Percentiles rank a stretch among this genome's conserved stretches.
Evolutionary conservation across 345 rosid genomes (phyloP).

Genomic region (Linum trigynum): DNA sequence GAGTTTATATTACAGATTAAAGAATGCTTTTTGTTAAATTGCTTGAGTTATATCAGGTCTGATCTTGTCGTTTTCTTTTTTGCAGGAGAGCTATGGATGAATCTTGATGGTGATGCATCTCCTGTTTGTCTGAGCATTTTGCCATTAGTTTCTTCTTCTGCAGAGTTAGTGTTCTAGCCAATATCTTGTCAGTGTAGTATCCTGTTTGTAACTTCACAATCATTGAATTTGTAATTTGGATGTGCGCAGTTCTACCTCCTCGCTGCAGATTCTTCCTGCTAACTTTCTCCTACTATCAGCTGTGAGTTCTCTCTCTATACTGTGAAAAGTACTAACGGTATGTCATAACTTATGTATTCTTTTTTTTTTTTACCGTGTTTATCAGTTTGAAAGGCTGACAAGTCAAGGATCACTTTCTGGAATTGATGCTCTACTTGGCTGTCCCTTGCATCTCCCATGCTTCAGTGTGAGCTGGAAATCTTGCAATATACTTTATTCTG

Average conservation of each 20-base stretch:
- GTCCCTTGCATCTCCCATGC: slow-evolving; percentile 80
- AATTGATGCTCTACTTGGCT: slow-evolving; percentile 81
- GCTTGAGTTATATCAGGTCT: slow-evolving; percentile 6
- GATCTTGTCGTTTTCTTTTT: slow-evolving; percentile 11
- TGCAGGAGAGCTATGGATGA: slow-evolving; percentile 88
- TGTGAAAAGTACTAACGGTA: slow-evolving; percentile 11
- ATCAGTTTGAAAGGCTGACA: slow-evolving; percentile 63
- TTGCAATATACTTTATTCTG: no score
- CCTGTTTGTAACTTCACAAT: slow-evolving; percentile 9
- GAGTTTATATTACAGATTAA: neutral
- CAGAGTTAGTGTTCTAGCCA: slow-evolving; percentile 33
- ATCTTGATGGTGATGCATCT: slow-evolving; percentile 77
- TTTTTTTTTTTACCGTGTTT: slow-evolving; percentile 1
- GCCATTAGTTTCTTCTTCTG: slow-evolving; percentile 53
- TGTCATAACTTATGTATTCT: slow-evolving; percentile 3
- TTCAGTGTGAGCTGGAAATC: slow-evolving; percentile 37
- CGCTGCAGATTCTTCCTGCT: slow-evolving; percentile 66
- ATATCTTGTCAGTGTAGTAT: slow-evolving; percentile 9
- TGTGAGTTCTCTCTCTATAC: slow-evolving; percentile 36
- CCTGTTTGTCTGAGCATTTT: slow-evolving; percentile 74
- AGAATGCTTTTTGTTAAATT: slow-evolving; percentile 10
- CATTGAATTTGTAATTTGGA: slow-evolving; percentile 19
- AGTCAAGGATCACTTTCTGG: slow-evolving; percentile 80
- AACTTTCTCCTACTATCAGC: slow-evolving; percentile 64
- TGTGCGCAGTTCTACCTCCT: slow-evolving; percentile 42